These are phyloP conservation scores for Dictyostelium brefeldianum DNA, from an alignment of 78 protist species.

Conservation along the genomic window DNA sequence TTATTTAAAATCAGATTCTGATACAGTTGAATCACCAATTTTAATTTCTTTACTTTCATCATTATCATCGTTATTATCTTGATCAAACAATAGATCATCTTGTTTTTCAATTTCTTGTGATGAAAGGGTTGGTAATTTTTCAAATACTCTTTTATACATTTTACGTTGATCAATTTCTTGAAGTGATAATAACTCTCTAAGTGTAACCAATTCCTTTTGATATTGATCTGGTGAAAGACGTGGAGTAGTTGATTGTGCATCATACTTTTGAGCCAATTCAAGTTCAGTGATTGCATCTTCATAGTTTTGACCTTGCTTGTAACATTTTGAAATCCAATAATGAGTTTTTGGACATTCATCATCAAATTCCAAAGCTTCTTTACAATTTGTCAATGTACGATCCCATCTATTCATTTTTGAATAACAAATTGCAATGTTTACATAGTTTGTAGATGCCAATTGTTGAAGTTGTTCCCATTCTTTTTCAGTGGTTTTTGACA, in stretches of 20 bases:
- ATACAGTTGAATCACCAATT: background rate
- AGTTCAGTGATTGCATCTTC: conserved; percentile 3
- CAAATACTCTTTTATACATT: conserved; percentile 13
- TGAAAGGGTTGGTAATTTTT: background rate
- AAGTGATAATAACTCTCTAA: background rate
- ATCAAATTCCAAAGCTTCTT: background rate
- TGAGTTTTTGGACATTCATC: background rate
- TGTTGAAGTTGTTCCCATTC: background rate
- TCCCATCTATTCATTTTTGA: conserved; percentile 6
- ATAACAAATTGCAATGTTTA: background rate
- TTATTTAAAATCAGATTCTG: background rate
- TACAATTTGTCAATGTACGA: background rate
- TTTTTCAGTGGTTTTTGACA: background rate
- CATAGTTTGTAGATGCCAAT: background rate
- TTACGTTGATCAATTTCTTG: background rate
- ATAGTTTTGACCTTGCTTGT: background rate
- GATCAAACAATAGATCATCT: conserved; percentile 2
- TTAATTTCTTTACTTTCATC: too few species aligned
- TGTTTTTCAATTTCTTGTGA: background rate
- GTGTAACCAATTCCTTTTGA: background rate
- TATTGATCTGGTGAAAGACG: background rate
- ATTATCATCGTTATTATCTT: background rate
- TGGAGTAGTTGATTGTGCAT: background rate
- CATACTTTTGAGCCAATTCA: background rate
- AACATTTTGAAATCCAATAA: background rate